These are phyloP conservation scores for Populus hybrid DNA, from an alignment of 441 rosid species.

Conservation along the genomic window DNA sequence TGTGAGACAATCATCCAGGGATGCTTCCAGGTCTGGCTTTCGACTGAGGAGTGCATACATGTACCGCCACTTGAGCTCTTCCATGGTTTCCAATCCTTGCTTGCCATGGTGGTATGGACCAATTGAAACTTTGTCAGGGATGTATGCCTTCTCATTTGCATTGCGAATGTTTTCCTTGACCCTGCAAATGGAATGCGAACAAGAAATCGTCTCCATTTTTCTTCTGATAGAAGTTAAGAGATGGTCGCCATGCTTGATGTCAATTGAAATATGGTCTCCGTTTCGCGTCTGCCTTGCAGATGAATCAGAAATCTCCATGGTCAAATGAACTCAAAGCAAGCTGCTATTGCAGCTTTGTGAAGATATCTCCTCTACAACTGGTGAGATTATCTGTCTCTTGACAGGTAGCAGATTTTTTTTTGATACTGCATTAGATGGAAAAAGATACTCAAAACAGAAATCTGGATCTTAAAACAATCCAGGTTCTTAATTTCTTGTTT, in stretches of 20 bases:
- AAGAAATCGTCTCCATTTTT: conserved; percentile 38
- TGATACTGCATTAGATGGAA: not conserved
- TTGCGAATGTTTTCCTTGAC: conserved; percentile 15
- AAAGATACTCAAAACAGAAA: not conserved
- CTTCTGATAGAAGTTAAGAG: conserved; percentile 32
- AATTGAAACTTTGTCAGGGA: conserved; percentile 39
- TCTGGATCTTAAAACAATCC: not conserved
- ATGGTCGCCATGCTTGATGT: conserved; percentile 22
- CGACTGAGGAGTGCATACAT: conserved; percentile 42
- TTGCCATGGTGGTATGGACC: conserved; percentile 41
- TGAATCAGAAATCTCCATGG: conserved; percentile 14
- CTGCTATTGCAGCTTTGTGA: conserved; percentile 4
- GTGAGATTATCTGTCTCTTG: not conserved
- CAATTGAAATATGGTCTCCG: conserved; percentile 31
- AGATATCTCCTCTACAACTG: not conserved
- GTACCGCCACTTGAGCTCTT: conserved; percentile 51
- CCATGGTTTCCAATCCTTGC: conserved; percentile 2
- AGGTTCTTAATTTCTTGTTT: no score
- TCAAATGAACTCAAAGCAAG: not conserved
- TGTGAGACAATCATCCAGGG: conserved; percentile 34
- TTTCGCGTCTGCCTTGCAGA: not conserved
- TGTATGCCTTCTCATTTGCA: conserved; percentile 11
- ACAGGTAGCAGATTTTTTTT: not conserved
- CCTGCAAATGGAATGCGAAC: conserved; percentile 30
- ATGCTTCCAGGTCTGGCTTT: conserved; percentile 30